Evolutionary conservation across 2,329 filamentous ascomycete species (phyloP).

Genomic region (Alternaria infectoria): DNA sequence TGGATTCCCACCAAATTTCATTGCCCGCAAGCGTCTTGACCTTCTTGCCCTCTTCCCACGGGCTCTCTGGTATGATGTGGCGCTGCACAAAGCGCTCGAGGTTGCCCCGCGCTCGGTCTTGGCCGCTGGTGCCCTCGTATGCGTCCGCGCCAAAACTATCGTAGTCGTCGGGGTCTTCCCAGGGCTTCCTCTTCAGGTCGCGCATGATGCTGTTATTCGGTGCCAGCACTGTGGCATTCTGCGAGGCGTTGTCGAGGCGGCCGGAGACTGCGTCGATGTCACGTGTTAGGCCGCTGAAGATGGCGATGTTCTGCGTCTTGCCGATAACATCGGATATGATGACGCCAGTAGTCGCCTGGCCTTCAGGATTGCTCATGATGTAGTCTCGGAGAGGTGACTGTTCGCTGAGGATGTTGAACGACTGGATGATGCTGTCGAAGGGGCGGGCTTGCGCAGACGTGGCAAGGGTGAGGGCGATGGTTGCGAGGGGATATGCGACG

Average conservation of each 20-base stretch:
- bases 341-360: slow-evolving; percentile 53
- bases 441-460: slow-evolving; percentile 42
- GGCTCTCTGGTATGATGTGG: slow-evolving; percentile 76
- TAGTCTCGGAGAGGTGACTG: slow-evolving; percentile 38
- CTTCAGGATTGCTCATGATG: slow-evolving; percentile 38
- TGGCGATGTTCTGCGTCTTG: slow-evolving; percentile 76
- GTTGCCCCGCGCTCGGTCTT: slow-evolving; percentile 78
- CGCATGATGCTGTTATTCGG: slow-evolving; percentile 85
- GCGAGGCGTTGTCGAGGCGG: slow-evolving; percentile 69
- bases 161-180: slow-evolving; percentile 80
- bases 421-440: slow-evolving; percentile 36
- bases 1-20: slow-evolving; percentile 83
- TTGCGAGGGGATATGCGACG: slow-evolving; percentile 35
- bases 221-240: slow-evolving; percentile 85
- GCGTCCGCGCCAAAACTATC: slow-evolving; percentile 68
- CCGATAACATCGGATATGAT: slow-evolving; percentile 86
- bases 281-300: slow-evolving; percentile 82
- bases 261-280: slow-evolving; percentile 72
- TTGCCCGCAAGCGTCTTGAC: slow-evolving; percentile 70
- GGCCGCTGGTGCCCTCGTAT: slow-evolving; percentile 77
- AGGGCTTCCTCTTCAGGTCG: slow-evolving; percentile 80
- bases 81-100: slow-evolving; percentile 82
- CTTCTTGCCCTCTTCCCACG: slow-evolving; percentile 75
- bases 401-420: slow-evolving; percentile 33
- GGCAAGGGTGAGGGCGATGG: slow-evolving; percentile 38